A percentile compares a stretch with the other conserved stretches of the same genome.
These are phyloP conservation scores for Micromonas commoda DNA, from an alignment of 139 green algal species.

Conservation along the genomic window DNA sequence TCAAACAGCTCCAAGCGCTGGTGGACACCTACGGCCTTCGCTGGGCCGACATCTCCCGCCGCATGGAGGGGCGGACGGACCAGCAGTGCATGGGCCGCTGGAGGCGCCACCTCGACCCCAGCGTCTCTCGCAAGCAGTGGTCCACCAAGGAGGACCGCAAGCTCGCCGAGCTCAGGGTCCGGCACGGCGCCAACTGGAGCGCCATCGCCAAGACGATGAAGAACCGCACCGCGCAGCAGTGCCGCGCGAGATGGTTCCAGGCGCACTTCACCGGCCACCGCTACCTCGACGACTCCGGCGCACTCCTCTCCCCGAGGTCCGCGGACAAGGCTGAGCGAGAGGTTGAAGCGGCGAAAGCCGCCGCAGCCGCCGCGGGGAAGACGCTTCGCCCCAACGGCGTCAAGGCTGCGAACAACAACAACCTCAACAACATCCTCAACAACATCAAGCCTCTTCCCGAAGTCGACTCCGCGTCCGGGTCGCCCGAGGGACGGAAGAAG, in stretches of 20 bases:
- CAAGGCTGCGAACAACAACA: background rate
- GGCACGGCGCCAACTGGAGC: conserved; percentile 57
- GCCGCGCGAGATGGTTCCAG: conserved; percentile 64
- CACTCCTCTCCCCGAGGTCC: background rate
- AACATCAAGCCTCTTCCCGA: no score
- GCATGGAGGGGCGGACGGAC: conserved; percentile 61
- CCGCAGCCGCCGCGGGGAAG: background rate
- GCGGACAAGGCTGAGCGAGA: background rate
- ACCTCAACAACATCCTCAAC: no score
- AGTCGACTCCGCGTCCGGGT: no score
- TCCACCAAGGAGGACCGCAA: conserved; percentile 50
- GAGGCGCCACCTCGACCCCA: conserved; percentile 72
- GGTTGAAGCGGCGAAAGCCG: background rate
- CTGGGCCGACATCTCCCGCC: conserved; percentile 69
- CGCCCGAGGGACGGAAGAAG: no score
- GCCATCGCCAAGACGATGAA: conserved; percentile 51
- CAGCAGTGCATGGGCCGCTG: conserved; percentile 88
- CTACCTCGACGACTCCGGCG: background rate
- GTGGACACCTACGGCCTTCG: conserved; percentile 43
- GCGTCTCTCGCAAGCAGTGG: conserved; percentile 58
- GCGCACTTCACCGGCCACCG: background rate
- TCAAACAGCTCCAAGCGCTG: conserved; percentile 1
- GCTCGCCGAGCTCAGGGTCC: conserved; percentile 35
- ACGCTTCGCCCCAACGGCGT: background rate
- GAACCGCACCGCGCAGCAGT: conserved; percentile 73